Evolutionary conservation across 306 rosid species (phyloP).

Genomic region (Pyrus bretschneideri): DNA sequence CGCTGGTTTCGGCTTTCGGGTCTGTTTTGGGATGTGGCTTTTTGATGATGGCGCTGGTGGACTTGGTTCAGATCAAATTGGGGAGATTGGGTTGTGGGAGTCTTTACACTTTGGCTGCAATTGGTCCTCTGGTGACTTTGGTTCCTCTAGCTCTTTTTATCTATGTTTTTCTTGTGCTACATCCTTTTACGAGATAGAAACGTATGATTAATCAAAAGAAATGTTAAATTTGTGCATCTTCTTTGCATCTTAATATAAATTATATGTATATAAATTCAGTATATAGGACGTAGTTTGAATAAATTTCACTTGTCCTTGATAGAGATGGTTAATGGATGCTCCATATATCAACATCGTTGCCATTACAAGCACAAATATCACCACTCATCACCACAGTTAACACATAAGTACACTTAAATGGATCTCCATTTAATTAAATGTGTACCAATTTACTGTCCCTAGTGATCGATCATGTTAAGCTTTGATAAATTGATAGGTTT

Average conservation of each 20-base stretch:
- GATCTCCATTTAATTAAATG: too few relatives aligned
- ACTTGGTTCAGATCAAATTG: constrained; percentile 70
- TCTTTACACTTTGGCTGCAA: constrained; percentile 48
- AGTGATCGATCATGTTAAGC: background rate
- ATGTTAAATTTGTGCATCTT: background rate
- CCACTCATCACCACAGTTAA: too few relatives aligned
- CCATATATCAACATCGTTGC: too few relatives aligned
- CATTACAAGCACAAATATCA: too few relatives aligned
- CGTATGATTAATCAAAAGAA: background rate
- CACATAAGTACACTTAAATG: too few relatives aligned
- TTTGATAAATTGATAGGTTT: too few relatives aligned
- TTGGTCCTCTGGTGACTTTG: constrained; percentile 63
- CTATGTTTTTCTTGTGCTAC: constrained; percentile 57
- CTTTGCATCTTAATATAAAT: background rate
- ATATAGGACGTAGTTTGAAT: too few relatives aligned
- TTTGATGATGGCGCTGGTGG: constrained; percentile 68
- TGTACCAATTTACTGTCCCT: too few relatives aligned
- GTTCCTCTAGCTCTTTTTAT: constrained; percentile 62
- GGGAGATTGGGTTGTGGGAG: constrained; percentile 67
- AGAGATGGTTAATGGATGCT: too few relatives aligned
- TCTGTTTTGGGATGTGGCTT: constrained; percentile 79
- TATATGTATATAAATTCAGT: background rate
- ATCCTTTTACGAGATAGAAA: constrained; percentile 56
- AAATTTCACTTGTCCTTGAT: too few relatives aligned
- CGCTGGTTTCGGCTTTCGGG: constrained; percentile 60